A percentile compares a stretch with the other conserved stretches of the same genome.
Evolutionary conservation across 208 protist species (phyloP).

Genomic region (Crithidia sp.): DNA sequence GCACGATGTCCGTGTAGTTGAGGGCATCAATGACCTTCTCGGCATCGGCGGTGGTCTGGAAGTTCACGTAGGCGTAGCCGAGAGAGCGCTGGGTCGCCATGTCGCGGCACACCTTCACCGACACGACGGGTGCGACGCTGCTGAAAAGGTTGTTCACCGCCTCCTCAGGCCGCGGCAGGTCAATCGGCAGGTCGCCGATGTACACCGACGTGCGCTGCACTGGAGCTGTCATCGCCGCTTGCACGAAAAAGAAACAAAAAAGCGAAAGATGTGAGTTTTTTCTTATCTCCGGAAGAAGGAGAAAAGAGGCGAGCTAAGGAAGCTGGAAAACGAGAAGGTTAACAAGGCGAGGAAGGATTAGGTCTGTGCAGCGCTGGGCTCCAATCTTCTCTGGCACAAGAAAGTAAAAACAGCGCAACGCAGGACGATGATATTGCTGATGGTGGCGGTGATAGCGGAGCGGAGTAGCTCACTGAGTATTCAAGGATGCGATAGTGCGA

Average conservation of each 20-base stretch:
- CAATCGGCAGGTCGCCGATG: slow-evolving; percentile 93
- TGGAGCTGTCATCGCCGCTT: slow-evolving; percentile 18
- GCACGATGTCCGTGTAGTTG: slow-evolving; percentile 94
- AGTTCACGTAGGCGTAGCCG: slow-evolving; percentile 98
- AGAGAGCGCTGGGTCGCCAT: slow-evolving; percentile 92
- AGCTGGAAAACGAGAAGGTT: no score
- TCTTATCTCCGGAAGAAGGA: no score
- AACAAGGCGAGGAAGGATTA: no score
- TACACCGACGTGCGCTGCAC: slow-evolving; percentile 87
- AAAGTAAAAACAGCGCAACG: no score
- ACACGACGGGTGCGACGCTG: slow-evolving; percentile 92
- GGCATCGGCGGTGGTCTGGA: slow-evolving; percentile 93
- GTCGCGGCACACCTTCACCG: slow-evolving; percentile 96
- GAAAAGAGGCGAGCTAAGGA: no score
- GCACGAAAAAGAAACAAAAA: neutral
- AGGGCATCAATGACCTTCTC: slow-evolving; percentile 95
- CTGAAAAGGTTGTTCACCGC: slow-evolving; percentile 95
- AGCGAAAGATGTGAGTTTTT: neutral
- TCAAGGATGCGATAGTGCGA: neutral
- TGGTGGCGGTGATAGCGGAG: no score
- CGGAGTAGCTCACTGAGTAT: neutral
- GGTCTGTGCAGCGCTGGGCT: no score
- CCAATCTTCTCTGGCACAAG: no score
- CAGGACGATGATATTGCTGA: no score
- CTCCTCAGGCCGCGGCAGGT: slow-evolving; percentile 83